phyloP scores from a whole-genome alignment of 2,329 filamentous ascomycete species.

The Nectriaceae sp. region DNA sequence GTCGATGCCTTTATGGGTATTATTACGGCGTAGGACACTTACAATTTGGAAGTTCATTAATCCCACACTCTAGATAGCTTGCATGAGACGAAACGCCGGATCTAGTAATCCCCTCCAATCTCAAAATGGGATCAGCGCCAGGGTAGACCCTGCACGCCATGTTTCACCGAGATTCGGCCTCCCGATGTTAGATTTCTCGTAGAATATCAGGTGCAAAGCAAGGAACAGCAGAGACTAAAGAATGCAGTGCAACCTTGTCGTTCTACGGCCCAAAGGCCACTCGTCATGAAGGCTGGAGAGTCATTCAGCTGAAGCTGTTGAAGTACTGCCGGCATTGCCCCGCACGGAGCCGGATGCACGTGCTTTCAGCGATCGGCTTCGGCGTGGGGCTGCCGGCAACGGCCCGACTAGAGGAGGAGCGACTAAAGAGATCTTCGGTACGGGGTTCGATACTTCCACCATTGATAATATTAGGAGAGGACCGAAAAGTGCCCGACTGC shows the following conservation, averaged over 20 bases:
- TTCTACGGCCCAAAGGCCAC: no score
- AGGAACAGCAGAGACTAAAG: no score
- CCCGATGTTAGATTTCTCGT: no score
- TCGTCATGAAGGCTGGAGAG: no score
- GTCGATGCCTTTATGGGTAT: no score
- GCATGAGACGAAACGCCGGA: background rate
- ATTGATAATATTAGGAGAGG: background rate
- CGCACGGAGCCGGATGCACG: background rate
- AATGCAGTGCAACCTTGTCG: no score
- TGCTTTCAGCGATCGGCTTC: background rate
- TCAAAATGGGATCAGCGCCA: background rate
- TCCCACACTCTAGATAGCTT: background rate
- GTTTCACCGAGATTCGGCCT: conserved; percentile 1
- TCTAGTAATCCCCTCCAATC: background rate
- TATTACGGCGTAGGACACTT: no score
- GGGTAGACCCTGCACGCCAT: background rate
- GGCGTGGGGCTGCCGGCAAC: background rate
- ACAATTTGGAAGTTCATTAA: no score
- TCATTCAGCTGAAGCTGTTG: no score
- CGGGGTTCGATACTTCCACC: background rate
- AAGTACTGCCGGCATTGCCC: background rate
- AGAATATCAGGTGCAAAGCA: no score
- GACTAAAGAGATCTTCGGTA: background rate
- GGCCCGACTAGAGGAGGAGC: background rate
- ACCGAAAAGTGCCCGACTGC: background rate